Conservation (phyloP, 257 asterid species). For the Perilla frutescens region DNA sequence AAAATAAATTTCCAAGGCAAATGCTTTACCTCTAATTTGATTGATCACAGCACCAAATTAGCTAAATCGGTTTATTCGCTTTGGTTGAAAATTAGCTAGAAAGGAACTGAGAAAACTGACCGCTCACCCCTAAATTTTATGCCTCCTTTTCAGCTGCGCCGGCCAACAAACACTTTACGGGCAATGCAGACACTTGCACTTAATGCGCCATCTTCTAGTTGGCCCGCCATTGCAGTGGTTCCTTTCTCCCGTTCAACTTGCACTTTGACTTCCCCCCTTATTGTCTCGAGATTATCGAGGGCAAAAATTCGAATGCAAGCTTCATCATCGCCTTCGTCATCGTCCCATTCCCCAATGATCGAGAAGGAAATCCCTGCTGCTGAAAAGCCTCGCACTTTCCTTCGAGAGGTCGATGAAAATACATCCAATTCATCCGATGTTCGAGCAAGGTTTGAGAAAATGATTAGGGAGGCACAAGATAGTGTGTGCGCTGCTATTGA, state of each 20-base stretch:
- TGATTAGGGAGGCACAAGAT: constrained; percentile 92
- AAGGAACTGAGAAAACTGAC: too few relatives aligned
- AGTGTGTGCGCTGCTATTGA: constrained; percentile 77
- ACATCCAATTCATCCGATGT: constrained; percentile 38
- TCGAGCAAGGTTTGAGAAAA: constrained; percentile 80
- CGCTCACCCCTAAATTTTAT: too few relatives aligned
- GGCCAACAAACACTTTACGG: constrained; percentile 33
- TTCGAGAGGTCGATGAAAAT: constrained; percentile 58
- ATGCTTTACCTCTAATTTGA: too few relatives aligned
- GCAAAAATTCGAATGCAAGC: constrained; percentile 31
- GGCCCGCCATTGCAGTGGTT: neutral
- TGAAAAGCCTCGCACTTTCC: constrained; percentile 69
- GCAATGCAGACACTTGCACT: constrained; percentile 45
- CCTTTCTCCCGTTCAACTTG: neutral
- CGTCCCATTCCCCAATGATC: constrained; percentile 42
- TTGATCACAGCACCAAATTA: too few relatives aligned
- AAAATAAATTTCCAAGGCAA: too few relatives aligned
- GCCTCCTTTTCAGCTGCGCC: constrained; percentile 19
- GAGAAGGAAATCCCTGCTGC: constrained; percentile 68
- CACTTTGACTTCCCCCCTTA: constrained; percentile 26
- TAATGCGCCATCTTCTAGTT: constrained; percentile 30
- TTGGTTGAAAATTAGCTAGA: too few relatives aligned
- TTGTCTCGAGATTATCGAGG: constrained; percentile 1
- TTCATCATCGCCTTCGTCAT: too few relatives aligned
- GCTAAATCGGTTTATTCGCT: too few relatives aligned